Conservation (phyloP, 78 protist species). For the Planoprotostelium fungivorum region DNA sequence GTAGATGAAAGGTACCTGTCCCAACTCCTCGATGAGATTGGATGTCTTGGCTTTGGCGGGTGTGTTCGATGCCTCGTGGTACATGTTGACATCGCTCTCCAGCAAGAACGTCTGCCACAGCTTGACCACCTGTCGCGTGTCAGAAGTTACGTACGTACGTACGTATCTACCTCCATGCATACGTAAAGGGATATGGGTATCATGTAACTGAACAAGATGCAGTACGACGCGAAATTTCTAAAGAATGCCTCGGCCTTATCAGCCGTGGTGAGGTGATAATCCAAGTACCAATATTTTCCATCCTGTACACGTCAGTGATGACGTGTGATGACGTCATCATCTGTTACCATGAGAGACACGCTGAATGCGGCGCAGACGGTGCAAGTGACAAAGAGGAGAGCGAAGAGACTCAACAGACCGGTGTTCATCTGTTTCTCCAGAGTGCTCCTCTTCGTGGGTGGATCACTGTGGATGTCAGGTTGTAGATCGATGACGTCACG, state of each 20-base stretch:
- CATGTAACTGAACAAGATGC: slow-evolving; percentile 76
- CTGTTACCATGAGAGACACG: slow-evolving; percentile 5
- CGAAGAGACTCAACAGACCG: slow-evolving; percentile 41
- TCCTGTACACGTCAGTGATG: too few species aligned
- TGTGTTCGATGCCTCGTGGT: slow-evolving; percentile 23
- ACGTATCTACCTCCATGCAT: slow-evolving; percentile 44
- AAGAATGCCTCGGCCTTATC: slow-evolving; percentile 16
- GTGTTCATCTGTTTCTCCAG: slow-evolving; percentile 60
- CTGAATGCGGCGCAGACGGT: slow-evolving; percentile 25
- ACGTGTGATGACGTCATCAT: too few species aligned
- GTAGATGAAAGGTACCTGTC: too few species aligned
- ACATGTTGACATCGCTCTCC: slow-evolving; percentile 41
- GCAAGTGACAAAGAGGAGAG: slow-evolving; percentile 27
- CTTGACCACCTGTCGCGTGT: slow-evolving; percentile 41
- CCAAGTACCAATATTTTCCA: slow-evolving; percentile 43
- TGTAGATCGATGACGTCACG: background rate
- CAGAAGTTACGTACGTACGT: slow-evolving; percentile 23
- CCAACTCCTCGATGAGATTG: slow-evolving; percentile 51
- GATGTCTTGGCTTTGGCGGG: slow-evolving; percentile 49
- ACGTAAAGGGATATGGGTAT: slow-evolving; percentile 66
- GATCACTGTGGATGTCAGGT: slow-evolving; percentile 26
- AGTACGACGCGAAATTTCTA: slow-evolving; percentile 59
- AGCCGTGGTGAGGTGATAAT: background rate
- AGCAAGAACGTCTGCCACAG: slow-evolving; percentile 37
- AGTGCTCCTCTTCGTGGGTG: slow-evolving; percentile 47